These are phyloP conservation scores for Brettanomyces nanus DNA, from an alignment of 805 yeast genomes.

Conservation along the genomic window DNA sequence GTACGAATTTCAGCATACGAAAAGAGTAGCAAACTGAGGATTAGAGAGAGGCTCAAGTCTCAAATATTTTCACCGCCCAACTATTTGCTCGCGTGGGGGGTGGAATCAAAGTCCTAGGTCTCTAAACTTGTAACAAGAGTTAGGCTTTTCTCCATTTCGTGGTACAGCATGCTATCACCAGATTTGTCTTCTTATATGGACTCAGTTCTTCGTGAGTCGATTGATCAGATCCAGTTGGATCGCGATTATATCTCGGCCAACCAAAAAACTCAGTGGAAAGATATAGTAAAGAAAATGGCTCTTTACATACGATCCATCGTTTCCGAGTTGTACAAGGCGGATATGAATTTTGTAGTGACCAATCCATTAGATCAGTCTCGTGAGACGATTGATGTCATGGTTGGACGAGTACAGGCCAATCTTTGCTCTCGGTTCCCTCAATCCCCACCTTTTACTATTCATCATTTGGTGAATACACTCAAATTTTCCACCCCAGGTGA, in stretches of 20 bases:
- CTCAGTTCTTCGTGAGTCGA: not conserved
- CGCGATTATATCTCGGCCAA: not conserved
- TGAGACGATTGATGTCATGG: not conserved
- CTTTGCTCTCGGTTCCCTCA: constrained; percentile 6
- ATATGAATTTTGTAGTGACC: not conserved
- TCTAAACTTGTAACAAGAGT: too few species aligned
- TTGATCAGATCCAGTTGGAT: not conserved
- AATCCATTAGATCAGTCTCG: not conserved
- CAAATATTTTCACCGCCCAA: too few species aligned
- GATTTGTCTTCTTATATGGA: not conserved
- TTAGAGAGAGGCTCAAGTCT: too few species aligned
- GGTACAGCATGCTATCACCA: too few species aligned
- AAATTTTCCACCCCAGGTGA: constrained; percentile 11
- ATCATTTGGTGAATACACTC: constrained; percentile 12
- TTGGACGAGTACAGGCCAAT: not conserved
- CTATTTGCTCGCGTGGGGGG: too few species aligned
- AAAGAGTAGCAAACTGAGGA: too few species aligned
- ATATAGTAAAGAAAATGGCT: not conserved
- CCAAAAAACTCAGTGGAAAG: not conserved
- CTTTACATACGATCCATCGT: not conserved
- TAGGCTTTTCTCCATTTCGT: too few species aligned
- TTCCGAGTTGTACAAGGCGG: not conserved
- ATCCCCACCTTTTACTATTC: constrained; percentile 26
- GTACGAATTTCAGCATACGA: too few species aligned
- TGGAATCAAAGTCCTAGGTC: too few species aligned